Conservation (phyloP, 2,329 filamentous ascomycete genomes). For the Monilinia polystroma region DNA sequence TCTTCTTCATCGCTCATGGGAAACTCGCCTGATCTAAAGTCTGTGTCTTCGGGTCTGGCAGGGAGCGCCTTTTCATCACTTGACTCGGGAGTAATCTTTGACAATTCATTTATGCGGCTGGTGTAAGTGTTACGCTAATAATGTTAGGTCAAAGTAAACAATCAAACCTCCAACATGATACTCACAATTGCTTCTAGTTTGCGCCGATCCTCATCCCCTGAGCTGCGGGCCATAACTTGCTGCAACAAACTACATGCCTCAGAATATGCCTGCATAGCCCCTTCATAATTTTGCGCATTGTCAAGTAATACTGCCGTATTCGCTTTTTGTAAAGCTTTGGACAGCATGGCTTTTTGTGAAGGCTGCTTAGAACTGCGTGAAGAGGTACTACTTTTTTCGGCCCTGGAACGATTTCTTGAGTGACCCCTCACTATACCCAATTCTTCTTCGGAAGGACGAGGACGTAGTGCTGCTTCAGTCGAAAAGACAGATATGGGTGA, state of each 20-base stretch:
- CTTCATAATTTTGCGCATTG: conserved; percentile 92
- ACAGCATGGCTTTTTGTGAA: conserved; percentile 93
- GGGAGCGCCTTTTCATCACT: conserved; percentile 74
- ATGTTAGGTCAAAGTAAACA: conserved; percentile 28
- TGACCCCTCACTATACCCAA: conserved; percentile 39
- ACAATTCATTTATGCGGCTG: conserved; percentile 82
- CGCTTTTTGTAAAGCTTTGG: conserved; percentile 90
- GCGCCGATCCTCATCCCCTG: conserved; percentile 79
- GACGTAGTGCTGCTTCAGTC: conserved; percentile 19
- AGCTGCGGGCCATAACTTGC: conserved; percentile 82
- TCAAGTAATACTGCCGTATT: conserved; percentile 94
- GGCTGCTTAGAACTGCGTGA: conserved; percentile 47
- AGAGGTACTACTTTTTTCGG: conserved; percentile 47
- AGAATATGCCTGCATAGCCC: conserved; percentile 82
- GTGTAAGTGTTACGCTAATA: conserved; percentile 81
- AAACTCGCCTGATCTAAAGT: conserved; percentile 46
- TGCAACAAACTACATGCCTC: conserved; percentile 88
- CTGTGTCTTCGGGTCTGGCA: conserved; percentile 62
- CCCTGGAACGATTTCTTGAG: conserved; percentile 48
- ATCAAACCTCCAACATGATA: conserved; percentile 33
- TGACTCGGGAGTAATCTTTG: conserved; percentile 62
- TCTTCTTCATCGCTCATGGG: conserved; percentile 39
- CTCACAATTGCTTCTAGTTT: conserved; percentile 93
- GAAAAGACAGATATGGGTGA: conserved; percentile 28
- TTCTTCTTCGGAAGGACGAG: conserved; percentile 25